Evolutionary conservation across 75 land plant species (phyloP).

Genomic region (Pinus tabuliformis): DNA sequence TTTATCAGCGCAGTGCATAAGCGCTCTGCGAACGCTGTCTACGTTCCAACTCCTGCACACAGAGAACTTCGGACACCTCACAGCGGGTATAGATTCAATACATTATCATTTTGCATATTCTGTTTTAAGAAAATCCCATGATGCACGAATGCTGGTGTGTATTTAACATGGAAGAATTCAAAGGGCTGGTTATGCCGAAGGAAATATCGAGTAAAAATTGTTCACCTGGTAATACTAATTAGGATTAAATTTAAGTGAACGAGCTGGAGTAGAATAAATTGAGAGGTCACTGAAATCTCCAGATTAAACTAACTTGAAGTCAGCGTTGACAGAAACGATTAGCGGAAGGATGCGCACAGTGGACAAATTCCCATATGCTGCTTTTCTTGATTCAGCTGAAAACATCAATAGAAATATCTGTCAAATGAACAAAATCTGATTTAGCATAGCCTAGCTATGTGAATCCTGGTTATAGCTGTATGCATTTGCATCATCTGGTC

Average conservation of each 20-base stretch:
- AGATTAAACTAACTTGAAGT: too few species aligned
- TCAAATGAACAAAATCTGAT: too few species aligned
- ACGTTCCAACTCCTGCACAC: slow-evolving; percentile 38
- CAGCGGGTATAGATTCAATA: slow-evolving; percentile 46
- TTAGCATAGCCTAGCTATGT: too few species aligned
- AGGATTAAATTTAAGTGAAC: neutral
- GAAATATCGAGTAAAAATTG: neutral
- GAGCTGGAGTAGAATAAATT: neutral
- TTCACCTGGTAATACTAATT: neutral
- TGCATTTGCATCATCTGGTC: too few species aligned
- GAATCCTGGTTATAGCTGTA: too few species aligned
- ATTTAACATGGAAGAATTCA: too few species aligned
- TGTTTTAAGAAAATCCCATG: neutral
- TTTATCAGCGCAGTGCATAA: neutral
- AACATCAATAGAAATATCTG: too few species aligned
- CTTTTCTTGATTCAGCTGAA: too few species aligned
- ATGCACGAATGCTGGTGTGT: neutral
- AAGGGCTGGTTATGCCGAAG: neutral
- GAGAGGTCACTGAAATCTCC: too few species aligned
- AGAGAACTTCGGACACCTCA: slow-evolving; percentile 64
- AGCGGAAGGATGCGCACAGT: too few species aligned
- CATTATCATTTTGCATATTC: neutral
- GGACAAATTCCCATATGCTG: too few species aligned
- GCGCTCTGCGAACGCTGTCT: slow-evolving; percentile 19
- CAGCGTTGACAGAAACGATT: too few species aligned